Evolutionary conservation across 768 basidiomycete species (phyloP), one percentile per base, ranked within the genome.

Genomic region (Serendipita sp.): DNA sequence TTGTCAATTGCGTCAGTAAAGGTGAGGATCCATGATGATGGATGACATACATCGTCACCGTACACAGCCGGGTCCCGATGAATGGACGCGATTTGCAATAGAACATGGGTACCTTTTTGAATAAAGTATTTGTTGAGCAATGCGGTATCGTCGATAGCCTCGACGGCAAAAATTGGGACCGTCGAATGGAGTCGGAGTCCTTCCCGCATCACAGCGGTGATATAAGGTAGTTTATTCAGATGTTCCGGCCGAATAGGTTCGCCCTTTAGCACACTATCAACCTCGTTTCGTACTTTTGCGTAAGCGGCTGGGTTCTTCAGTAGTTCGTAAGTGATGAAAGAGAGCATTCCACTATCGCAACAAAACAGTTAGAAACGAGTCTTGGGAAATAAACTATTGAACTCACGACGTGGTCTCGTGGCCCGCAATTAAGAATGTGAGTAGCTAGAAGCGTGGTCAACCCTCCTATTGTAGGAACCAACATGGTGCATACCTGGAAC

Each of bases 401-500:
- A 36, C 18, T 30, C 18, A 23, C 35, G 75, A 71, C 4, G 72
- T 73, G 3, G 75, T 76, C 65, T 76, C 76, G 64, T 78, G 77
- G 3, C 76, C 80, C 3, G 80, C 80, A 45, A 80, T 77, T 15
- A 81, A 70, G 75, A 81, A 81, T 1, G 80, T 81, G 16, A 78
- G 69, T 3, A 81, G 72, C 77, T 78, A 62, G 4, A 13, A 18
- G 13, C n/a, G 2, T 30, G 41, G 18, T 65, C 52, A 44, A 32
- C 23, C 23, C 5, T 47, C 38, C 32, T 15, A 23, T 13, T 11
- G 8, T 44, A 15, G 64, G 47, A 10, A 1, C 1, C 38, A 35
- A 18, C 2, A 34, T n/a, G 15, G 38, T 35, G 67, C 75, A 11
- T 63, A 77, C 76, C 69, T 81, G 80, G 64, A 75, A 67, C 3